A percentile compares a stretch with the other conserved stretches of the same genome.
Conservation (phyloP, 306 rosid genomes). For the Styphnolobium japonicum region DNA sequence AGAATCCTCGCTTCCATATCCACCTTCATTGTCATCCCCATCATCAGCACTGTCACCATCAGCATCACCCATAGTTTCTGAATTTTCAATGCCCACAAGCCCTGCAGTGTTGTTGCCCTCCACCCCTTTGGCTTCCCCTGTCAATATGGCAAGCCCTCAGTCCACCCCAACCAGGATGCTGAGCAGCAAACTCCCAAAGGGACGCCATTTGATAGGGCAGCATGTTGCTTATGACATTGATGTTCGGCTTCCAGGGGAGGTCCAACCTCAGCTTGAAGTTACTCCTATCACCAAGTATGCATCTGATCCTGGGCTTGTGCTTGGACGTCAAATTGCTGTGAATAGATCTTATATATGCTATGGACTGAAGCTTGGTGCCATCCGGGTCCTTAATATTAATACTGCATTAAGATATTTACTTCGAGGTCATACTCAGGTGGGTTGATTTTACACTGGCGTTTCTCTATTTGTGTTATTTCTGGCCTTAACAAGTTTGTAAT, state of each 20-base stretch:
- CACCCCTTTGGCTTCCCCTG: constrained; percentile 21
- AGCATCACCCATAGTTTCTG: constrained; percentile 22
- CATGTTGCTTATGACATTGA: constrained; percentile 54
- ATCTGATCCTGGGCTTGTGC: constrained; percentile 66
- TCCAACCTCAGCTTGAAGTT: constrained; percentile 77
- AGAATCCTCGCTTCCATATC: constrained; percentile 18
- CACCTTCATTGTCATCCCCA: background rate
- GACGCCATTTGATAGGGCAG: constrained; percentile 59
- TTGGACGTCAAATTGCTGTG: constrained; percentile 73
- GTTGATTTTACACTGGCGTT: background rate
- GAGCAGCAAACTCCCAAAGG: constrained; percentile 56
- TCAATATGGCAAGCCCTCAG: constrained; percentile 26
- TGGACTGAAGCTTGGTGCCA: constrained; percentile 69
- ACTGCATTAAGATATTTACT: constrained; percentile 69
- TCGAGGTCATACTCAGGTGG: constrained; percentile 74
- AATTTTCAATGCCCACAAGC: constrained; percentile 21
- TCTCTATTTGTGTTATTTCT: constrained; percentile 13
- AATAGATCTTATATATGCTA: constrained; percentile 72
- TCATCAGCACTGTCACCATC: background rate
- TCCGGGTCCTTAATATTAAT: constrained; percentile 65
- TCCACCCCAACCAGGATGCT: constrained; percentile 51
- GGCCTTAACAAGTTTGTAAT: background rate
- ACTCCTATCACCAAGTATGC: constrained; percentile 74
- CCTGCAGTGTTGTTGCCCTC: constrained; percentile 12
- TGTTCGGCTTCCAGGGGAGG: constrained; percentile 52